Evolutionary conservation across 305 asterid genomes (phyloP), one percentile per base, ranked within the genome.

Genomic region (Solanum hybrid): DNA sequence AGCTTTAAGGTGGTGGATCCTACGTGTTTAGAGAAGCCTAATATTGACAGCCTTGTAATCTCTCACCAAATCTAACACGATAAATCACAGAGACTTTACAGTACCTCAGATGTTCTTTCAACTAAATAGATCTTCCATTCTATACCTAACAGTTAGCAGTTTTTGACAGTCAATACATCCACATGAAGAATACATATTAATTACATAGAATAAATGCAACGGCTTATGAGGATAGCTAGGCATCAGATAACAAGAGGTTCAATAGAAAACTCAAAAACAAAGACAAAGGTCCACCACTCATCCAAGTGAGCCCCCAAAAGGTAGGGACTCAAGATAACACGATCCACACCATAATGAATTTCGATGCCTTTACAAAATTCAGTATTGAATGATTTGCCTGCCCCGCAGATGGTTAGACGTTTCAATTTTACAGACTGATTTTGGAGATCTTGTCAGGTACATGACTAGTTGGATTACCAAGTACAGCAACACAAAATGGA

Each of bases 1-100:
- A 76, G 90, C 90, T 90, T 85, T 92, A 90, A 86, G 92, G 84
- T 11, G 73, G 92, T 93, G 94, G 95, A 86, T 85, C 94, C 93
- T 89, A 92, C 94, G 78, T 91, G 94, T 77, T 88, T 34, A 85
- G 24, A 61, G 89, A 88, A 77, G 86, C 82, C 46, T 46, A 87
- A 26, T 71, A 69, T 87, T 74, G 84, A 87, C 35, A 40, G 89
- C 73, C 73, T 88, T 88, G 73, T 75, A 75, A 88, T 40, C 42
- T 88, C 86, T 75, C 35, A 28, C 35, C 86, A 73, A 87, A 46
- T 88, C 51, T 88, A 75, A 88, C 46, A 74, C 26, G 73, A 40
- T 77, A 74, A 87, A 46, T 40, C 74, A 37, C 89, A 87, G 33
- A 51, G 73, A 87, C 33, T 85, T 57, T 57, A 85, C 88, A 87